Evolutionary conservation across 2,329 filamentous ascomycete genomes (phyloP), one percentile per base, ranked within the genome.

Genomic region (Cadophora gregata): DNA sequence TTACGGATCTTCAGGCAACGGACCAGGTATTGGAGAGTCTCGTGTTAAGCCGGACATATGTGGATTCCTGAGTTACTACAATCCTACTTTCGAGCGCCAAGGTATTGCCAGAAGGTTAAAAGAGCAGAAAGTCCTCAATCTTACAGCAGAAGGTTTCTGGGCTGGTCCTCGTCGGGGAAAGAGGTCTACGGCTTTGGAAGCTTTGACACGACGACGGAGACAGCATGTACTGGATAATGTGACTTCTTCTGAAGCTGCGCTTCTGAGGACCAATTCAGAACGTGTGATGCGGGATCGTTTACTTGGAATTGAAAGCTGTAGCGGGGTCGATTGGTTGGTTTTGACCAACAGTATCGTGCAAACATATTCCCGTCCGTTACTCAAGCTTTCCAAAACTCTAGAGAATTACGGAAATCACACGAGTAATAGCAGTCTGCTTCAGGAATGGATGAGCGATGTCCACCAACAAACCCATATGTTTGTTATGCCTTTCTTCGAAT

Each of bases 61-160:
- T 69, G 80, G 80, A 0, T 75, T 84, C 48, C 71, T 82, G 60
- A 82, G 78, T 64, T 84, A 82, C 73, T 84, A 84, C 67, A 78
- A 81, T 53, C 76, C 77, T 1, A 71, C 67, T 12, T 78, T 81
- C 38, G 62, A 61, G 3, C 73, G 76, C 36, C 76, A 80, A 60
- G 73, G 71, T 8, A 61, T 70, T 48, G 71, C 75, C 3, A 75
- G 81, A 27, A 73, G 76, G 0, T 50, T 67, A 5, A 70, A 74
- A 24, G 82, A 84, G 67, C 74, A 69, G 47, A 63, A 68, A 36
- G 63, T 64, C 4, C 74, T 83, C 36, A 84, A 84, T 67, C 71
- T 84, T 38, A 83, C 80, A 2, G 67, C 27, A 3, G 75, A 79
- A 7, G 82, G 82, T 0, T 66, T 69, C 9, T 84, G 82, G 82